Evolutionary conservation across 805 yeast species (phyloP).

Genomic region (Hanseniaspora singularis): DNA sequence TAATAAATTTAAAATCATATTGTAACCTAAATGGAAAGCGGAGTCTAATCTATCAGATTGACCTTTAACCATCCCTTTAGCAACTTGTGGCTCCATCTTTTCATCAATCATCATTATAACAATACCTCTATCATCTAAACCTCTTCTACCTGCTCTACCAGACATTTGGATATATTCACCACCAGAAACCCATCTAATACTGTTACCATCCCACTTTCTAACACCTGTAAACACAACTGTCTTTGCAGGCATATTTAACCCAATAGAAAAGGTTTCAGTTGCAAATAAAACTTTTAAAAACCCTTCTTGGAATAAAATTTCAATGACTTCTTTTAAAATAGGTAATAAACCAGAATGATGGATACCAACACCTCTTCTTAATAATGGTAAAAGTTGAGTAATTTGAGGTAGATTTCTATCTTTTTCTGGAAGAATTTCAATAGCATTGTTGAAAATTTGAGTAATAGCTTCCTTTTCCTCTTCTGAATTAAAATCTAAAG

Average conservation of each 20-base stretch:
- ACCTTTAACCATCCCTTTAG: constrained; percentile 98
- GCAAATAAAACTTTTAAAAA: constrained; percentile 88
- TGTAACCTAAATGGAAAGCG: constrained; percentile 93
- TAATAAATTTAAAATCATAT: constrained; percentile 90
- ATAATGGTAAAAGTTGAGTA: constrained; percentile 74
- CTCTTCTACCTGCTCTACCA: constrained; percentile 99
- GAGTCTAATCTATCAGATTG: constrained; percentile 96
- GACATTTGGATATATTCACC: constrained; percentile 99
- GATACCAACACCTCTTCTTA: constrained; percentile 93
- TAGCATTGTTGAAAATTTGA: constrained; percentile 83
- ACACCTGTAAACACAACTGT: constrained; percentile 97
- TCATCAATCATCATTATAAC: constrained; percentile 99
- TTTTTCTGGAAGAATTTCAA: constrained; percentile 72
- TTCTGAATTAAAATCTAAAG: constrained; percentile 82
- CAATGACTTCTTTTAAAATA: constrained; percentile 86
- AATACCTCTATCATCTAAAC: constrained; percentile 97
- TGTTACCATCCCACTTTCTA: constrained; percentile 95
- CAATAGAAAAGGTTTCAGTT: constrained; percentile 96
- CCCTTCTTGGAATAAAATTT: constrained; percentile 93
- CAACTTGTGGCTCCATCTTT: constrained; percentile 98
- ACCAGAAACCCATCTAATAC: constrained; percentile 97
- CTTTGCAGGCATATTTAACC: constrained; percentile 98
- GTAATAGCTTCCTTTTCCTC: constrained; percentile 87
- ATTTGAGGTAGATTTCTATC: constrained; percentile 93
- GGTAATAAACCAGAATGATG: constrained; percentile 96